Base-by-base conservation (phyloP, 768 basidiomycete species). In the Lentinula guzmanii region DNA sequence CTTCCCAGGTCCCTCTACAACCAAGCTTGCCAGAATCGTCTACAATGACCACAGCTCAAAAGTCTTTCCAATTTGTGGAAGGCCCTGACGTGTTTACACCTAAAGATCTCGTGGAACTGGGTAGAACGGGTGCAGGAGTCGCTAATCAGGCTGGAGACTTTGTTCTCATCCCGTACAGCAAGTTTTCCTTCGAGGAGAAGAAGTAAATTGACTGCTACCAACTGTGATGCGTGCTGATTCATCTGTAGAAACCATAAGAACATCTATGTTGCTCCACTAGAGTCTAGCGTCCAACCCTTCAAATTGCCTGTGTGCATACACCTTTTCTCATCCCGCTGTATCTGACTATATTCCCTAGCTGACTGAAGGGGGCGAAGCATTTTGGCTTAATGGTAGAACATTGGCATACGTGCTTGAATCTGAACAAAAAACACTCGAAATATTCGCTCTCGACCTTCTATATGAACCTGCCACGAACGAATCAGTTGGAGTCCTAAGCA, bases 381-480 rank as follows among this genome's bases (percentile, higher is more conserved):
- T 94, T 74, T 94, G 92, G 92, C 78, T 94, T 11, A 82, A 86
- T 55, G 73, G 79, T 1, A 79, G 83, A 48, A 90, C 87, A n/a
- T 70, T 94, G 62, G 90, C 80, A 1, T 86, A 90, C 59, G 83
- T 86, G 57, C 82, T 89, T 24, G 80, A 81, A 67, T 78, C 76
- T 4, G 82, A 82, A 54, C 76, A 70, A 51, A 79, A 80, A 66
- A 75, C 71, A 52, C 77, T 85, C 18, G 77, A 84, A 45, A 72
- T 94, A 41, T 87, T 86, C 68, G 79, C 84, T 7, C 72, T 89
- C 55, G 77, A 85, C 33, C 68, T 93, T 68, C 69, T 76, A 13
- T 77, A 82, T 66, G 24, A 37, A 34, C 70, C 76, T 13, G 70
- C 74, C 11, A 66, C 71, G 61, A 63, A 68, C 37, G 68, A 62